A percentile compares a stretch with the other conserved stretches of the same genome.
phyloP scores from a whole-genome alignment of 225 moss, liverwort and hornwort genomes.

The Pleurozium schreberi region DNA sequence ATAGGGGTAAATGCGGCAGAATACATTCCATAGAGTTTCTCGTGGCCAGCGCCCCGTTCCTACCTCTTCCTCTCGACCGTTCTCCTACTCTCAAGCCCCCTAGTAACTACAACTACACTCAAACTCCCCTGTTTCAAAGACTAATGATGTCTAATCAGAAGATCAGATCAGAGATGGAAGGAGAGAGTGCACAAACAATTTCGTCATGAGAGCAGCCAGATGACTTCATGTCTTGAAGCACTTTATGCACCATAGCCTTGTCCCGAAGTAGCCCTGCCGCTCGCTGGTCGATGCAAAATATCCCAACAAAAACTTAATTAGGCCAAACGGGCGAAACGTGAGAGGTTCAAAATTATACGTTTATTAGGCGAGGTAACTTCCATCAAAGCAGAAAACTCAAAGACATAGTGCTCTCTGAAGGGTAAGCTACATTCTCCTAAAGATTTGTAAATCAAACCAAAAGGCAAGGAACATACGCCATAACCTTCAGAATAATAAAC shows the following conservation, averaged over 20 bases:
- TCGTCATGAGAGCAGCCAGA: constrained; percentile 35
- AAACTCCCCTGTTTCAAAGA: background rate
- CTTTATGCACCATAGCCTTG: constrained; percentile 22
- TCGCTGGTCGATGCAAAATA: constrained; percentile 16
- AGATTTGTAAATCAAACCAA: background rate
- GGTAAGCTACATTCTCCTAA: background rate
- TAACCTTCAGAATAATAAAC: background rate
- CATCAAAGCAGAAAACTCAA: background rate
- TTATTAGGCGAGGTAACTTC: background rate
- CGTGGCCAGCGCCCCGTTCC: background rate
- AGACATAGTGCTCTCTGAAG: background rate
- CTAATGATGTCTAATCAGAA: background rate
- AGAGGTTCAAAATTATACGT: background rate
- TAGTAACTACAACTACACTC: background rate
- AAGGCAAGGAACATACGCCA: background rate
- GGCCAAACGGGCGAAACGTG: background rate
- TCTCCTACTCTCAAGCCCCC: background rate
- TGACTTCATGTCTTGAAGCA: constrained; percentile 34
- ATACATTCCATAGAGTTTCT: background rate
- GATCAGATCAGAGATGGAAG: background rate
- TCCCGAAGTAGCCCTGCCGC: constrained; percentile 47
- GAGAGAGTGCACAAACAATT: constrained; percentile 23
- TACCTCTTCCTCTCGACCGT: background rate
- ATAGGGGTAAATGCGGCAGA: background rate
- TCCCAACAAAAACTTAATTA: background rate